These are phyloP conservation scores for Nephromyces sp. DNA, from an alignment of 169 alveolate species.

Conservation along the genomic window DNA sequence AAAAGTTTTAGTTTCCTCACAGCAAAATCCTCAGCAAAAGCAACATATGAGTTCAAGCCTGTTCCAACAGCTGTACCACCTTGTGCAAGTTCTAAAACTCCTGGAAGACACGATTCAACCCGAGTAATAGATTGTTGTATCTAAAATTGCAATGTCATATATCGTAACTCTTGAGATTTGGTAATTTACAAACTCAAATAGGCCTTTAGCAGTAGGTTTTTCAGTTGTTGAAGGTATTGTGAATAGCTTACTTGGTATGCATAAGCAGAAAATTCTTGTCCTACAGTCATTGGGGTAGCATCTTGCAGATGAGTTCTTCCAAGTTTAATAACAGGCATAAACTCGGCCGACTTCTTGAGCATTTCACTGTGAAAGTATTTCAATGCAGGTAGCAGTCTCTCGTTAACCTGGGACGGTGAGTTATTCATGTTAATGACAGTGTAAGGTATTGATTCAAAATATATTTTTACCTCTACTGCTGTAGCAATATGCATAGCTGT, in stretches of 20 bases:
- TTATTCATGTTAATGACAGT: no score
- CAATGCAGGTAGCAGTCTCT: background rate
- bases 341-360: conserved; percentile 19
- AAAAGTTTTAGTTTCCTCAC: conserved; percentile 25
- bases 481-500: conserved; percentile 81
- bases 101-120: conserved; percentile 47
- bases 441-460: no score
- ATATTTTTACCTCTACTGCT: conserved; percentile 44
- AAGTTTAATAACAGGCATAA: conserved; percentile 63
- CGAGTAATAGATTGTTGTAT: conserved; percentile 45
- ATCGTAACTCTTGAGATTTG: background rate
- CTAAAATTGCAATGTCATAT: no score
- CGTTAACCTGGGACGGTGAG: no score
- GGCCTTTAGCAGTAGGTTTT: no score
- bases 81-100: conserved; percentile 62
- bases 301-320: conserved; percentile 87
- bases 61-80: conserved; percentile 91
- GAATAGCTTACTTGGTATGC: conserved; percentile 47
- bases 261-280: conserved; percentile 78
- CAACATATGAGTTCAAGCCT: conserved; percentile 68
- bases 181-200: background rate
- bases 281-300: conserved; percentile 83
- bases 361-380: background rate
- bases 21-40: conserved; percentile 68
- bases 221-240: no score